Evolutionary conservation across 345 rosid genomes (phyloP), one percentile per base, ranked within the genome.

Genomic region (Carallia pectinifolia): DNA sequence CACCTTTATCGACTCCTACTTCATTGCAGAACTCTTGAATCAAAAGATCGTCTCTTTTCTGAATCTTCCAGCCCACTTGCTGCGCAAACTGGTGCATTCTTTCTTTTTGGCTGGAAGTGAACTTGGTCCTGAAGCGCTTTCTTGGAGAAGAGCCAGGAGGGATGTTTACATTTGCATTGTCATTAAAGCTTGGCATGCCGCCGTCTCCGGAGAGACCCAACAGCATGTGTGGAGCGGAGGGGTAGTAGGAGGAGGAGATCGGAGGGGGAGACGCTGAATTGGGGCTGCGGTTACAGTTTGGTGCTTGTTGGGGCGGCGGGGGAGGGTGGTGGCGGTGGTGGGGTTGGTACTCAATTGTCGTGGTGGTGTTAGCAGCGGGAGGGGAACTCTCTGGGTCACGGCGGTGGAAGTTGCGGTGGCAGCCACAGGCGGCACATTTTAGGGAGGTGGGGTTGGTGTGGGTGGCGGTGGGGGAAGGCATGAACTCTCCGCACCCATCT

Each of bases 11-110:
- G 30, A 95, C 89, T 12, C 91, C 91, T 5, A 90, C 76, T 58
- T 90, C 90, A 48, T 74, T 74, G 80, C 99, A 95, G 40, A 95
- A 86, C 47, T 78, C 85, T 17, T 52, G 84, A 1, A 94, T 78
- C 39, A 72, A 16, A 17, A 88, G 97, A 19, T 91, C 97, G 59
- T 85, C 97, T 17, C 90, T 70, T 70, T 85, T 94, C 77, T 86
- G 93, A 82, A 94, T 87, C 88, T 84, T 91, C 97, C 99, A 94
- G 37, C 88, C 93, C 1, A 90, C 85, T 62, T 81, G 79, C 79
- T 85, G 97, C 0, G 99, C 56, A 17, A 73, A 73, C 8, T 73
- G 53, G 16, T 48, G 6, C 77, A 73, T 73, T 62, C 44, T 76
- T 50, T 71, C 68, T 58, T 76, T 76, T 68, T 76, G 80, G 40